Evolutionary conservation across 352 stramenopile species (phyloP).

Genomic region (Phytophthora constricta): DNA sequence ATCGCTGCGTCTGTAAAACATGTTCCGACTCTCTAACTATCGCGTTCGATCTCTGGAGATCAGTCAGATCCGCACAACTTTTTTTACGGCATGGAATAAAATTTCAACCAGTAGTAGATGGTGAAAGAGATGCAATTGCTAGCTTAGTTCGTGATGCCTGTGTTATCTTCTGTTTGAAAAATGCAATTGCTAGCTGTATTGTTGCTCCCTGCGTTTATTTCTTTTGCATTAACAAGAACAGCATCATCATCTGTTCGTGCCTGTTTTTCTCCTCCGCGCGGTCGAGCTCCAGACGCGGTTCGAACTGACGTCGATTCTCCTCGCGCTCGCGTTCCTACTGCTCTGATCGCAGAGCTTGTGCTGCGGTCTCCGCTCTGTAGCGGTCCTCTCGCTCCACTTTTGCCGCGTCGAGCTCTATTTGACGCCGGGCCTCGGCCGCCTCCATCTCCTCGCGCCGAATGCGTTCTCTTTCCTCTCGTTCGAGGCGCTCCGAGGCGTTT

Average conservation of each 20-base stretch:
- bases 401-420: slow-evolving; percentile 2
- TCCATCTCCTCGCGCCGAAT: background rate
- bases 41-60: background rate
- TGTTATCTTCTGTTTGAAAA: background rate
- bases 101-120: too few relatives aligned
- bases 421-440: background rate
- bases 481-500: background rate
- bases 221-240: background rate
- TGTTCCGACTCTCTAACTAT: background rate
- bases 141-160: background rate
- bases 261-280: background rate
- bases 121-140: background rate
- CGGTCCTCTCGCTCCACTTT: background rate
- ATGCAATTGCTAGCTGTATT: background rate
- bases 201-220: background rate
- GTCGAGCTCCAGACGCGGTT: slow-evolving; percentile 1
- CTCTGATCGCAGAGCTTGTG: slow-evolving; percentile 1
- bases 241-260: slow-evolving; percentile 17
- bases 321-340: background rate
- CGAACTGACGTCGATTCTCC: background rate
- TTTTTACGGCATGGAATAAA: background rate
- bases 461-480: background rate
- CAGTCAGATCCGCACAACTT: background rate
- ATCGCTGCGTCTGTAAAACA: background rate
- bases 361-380: background rate